A percentile compares a stretch with the other conserved stretches of the same genome.
Evolutionary conservation across 2,329 filamentous ascomycete species (phyloP).

Genomic region (Malbranchea cinnamomea): DNA sequence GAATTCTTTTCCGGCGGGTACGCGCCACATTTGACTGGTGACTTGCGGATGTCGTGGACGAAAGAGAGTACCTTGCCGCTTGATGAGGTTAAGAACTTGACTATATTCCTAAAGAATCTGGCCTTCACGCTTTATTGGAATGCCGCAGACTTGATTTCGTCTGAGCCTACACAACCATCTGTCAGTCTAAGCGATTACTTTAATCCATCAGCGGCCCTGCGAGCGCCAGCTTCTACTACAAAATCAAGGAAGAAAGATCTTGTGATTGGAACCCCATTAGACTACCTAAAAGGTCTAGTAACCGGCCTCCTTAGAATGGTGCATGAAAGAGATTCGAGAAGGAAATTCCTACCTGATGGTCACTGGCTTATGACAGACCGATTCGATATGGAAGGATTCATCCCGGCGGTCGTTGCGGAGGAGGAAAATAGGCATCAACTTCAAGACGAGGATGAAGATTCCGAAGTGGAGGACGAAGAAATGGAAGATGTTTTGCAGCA

Average conservation of each 20-base stretch:
- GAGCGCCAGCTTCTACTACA: slow-evolving; percentile 20
- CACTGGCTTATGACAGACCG: slow-evolving; percentile 89
- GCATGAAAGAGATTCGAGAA: slow-evolving; percentile 83
- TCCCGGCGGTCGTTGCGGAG: slow-evolving; percentile 72
- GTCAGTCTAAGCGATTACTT: slow-evolving; percentile 35
- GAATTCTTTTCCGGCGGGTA: slow-evolving; percentile 59
- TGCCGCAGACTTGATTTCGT: slow-evolving; percentile 46
- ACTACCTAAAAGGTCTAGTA: slow-evolving; percentile 64
- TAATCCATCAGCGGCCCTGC: slow-evolving; percentile 12
- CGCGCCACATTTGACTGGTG: slow-evolving; percentile 27
- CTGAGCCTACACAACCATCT: slow-evolving; percentile 22
- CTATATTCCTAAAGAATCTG: slow-evolving; percentile 76
- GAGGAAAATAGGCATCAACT: slow-evolving; percentile 63
- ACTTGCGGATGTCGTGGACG: slow-evolving; percentile 40
- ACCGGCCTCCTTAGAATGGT: slow-evolving; percentile 72
- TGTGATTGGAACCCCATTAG: slow-evolving; percentile 57
- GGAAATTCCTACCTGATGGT: slow-evolving; percentile 63
- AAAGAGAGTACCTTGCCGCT: slow-evolving; percentile 54
- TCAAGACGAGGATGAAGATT: slow-evolving; percentile 43
- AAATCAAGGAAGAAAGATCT: slow-evolving; percentile 34
- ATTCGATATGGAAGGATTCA: slow-evolving; percentile 81
- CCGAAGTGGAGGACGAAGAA: slow-evolving; percentile 23
- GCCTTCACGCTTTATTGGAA: slow-evolving; percentile 83
- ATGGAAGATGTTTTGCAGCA: slow-evolving; percentile 22
- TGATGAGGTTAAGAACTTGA: slow-evolving; percentile 56